Evolutionary conservation across 2,329 filamentous ascomycete genomes (phyloP), one percentile per base, ranked within the genome.

Genomic region (Tolypocladium endophyticum): DNA sequence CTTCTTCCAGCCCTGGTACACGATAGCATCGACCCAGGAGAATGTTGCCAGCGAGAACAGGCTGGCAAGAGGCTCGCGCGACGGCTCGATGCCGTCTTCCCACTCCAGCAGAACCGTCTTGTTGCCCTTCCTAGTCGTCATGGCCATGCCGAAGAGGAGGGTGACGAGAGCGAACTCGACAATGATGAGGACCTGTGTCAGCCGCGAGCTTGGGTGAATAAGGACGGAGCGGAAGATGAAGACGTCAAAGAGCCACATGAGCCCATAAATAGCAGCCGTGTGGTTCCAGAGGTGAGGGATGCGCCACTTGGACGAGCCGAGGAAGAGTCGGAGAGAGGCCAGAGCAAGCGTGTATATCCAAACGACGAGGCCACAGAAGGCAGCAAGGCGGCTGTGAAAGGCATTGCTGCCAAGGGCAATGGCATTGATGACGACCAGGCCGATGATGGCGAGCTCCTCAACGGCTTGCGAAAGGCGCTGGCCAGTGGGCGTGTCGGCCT

Each of bases 91-190:
- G 38, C 88, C 88, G 62, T 89, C 90, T 73, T 97, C 92, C 79
- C 92, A 92, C 73, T 96, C 91, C 68, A 97, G 73, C 54, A 92
- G 75, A 16, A 99, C 89, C 3, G 88, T 86, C 73, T 91, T 94
- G 73, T 97, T 97, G 53, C 94, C 94, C 75, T 92, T 94, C 64
- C 94, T 86, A 62, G 91, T 95, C 57, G 87, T 89, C 60, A 95
- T 74, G 52, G 90, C 85, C 70, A 97, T 87, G 54, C 83, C 72
- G 58, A 92, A 86, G 16, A 99, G 81, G 16, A 96, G 71, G 0
- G 88, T 87, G 7, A 83, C 85, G 61, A 97, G 77, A 1, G 79
- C 77, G 69, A 97, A 97, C 67, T 95, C 86, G 61, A 83, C 74
- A 62, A 91, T 86, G 63, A 85, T 80, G 55, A 96, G 78, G 56